Percentiles rank a stretch among this genome's conserved stretches.
phyloP scores from a whole-genome alignment of 2,329 filamentous ascomycete genomes.

The Trichoderma sp. region DNA sequence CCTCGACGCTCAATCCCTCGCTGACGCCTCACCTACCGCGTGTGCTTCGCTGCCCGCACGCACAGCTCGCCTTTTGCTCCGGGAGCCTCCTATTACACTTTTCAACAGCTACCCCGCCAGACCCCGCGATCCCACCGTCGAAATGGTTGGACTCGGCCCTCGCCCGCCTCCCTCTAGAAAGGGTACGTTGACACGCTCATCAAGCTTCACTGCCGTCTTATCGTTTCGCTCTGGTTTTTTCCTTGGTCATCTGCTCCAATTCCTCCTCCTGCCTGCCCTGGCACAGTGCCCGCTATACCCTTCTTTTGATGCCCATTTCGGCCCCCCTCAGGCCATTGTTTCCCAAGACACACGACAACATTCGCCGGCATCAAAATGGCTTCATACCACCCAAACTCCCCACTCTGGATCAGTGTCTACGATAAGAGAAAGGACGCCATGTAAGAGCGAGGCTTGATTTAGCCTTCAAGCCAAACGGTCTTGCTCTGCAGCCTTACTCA shows the following conservation, averaged over 20 bases:
- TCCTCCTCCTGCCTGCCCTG: background rate
- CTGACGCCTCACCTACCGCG: background rate
- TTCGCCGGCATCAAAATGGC: background rate
- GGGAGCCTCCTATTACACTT: constrained; percentile 2
- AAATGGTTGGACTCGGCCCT: constrained; percentile 56
- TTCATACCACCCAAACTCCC: background rate
- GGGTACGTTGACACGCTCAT: constrained; percentile 55
- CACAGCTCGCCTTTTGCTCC: background rate
- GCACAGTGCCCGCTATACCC: background rate
- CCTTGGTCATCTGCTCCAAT: too few species aligned
- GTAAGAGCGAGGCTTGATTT: background rate
- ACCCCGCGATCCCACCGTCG: constrained; percentile 42
- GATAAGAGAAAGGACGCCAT: background rate
- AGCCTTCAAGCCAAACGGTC: constrained; percentile 5
- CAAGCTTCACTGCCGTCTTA: constrained; percentile 35
- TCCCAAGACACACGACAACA: background rate
- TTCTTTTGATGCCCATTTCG: constrained; percentile 7
- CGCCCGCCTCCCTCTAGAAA: constrained; percentile 59
- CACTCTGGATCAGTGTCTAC: background rate
- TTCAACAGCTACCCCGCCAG: constrained; percentile 41
- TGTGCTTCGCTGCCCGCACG: constrained; percentile 5
- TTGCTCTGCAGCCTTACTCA: background rate
- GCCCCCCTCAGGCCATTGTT: background rate
- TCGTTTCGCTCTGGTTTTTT: background rate
- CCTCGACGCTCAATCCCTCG: background rate